Base-by-base conservation (phyloP, 2,329 filamentous ascomycete genomes). In the Chrysoporthe puriensis region DNA sequence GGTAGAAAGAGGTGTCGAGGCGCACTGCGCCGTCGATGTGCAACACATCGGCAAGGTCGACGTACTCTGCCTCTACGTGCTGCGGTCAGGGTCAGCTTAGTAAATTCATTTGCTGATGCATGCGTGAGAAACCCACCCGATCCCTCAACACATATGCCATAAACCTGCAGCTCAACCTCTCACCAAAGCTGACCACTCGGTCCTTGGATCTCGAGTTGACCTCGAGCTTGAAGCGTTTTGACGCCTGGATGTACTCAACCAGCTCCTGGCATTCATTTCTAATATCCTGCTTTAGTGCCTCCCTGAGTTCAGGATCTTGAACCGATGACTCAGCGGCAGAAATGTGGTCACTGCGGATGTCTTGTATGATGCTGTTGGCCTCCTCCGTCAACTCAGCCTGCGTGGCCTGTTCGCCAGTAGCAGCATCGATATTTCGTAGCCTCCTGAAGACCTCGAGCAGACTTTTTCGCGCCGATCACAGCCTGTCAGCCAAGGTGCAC, bases 101-200 rank as follows among this genome's bases (percentile, higher is more conserved):
- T 13, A 68, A 68, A 16, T 8, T 3, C 18, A 26, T 48, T 21
- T 9, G 11, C 9, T 42, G 26, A 3, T 26, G 40, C 21, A 44
- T 2, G 48, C 4, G 62, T 26, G 6, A 18, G 56, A 50, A 3
- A 16, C 69, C 6, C 75, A 88, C 87, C 74, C 87, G 85, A 74
- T 97, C 94, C 76, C 91, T 89, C 71, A 99, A 80, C 69, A 98
- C 80, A 6, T 91, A 89, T 32, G 95, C 87, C 91, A 99, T 94
- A 78, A 96, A 96, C 43, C 90, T 87, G 79, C 95, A 98, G 80
- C 93, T 96, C 72, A 99, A 83, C 82, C 97, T 98, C 85, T 99
- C 96, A 66, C 96, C 96, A 73, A 96, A 94, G 77, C 94, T 96
- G 70, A 98, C 90, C 70, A 99, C 93, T 73, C 95, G 91, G 76